These are phyloP conservation scores for Alternaria longipes DNA, from an alignment of 2,329 filamentous ascomycete species.

Conservation along the genomic window DNA sequence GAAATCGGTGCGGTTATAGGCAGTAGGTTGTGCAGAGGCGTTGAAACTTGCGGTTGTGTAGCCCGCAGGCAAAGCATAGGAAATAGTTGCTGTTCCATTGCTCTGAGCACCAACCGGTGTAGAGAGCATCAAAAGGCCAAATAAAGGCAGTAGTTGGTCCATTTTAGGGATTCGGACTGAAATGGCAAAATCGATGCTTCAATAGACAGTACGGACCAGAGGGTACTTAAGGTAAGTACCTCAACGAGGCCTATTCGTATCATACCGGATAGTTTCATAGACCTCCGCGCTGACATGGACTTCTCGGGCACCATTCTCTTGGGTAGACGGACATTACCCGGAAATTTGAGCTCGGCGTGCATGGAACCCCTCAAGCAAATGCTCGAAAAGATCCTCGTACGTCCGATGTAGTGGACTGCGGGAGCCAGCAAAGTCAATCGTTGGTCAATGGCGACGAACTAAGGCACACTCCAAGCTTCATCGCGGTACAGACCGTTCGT, in stretches of 20 bases:
- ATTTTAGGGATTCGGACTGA: slow-evolving; percentile 23
- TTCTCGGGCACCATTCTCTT: slow-evolving; percentile 7
- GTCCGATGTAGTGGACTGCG: slow-evolving; percentile 7
- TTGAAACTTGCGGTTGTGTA: slow-evolving; percentile 53
- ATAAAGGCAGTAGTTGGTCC: slow-evolving; percentile 27
- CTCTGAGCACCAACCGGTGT: slow-evolving; percentile 23
- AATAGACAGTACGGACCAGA: background rate
- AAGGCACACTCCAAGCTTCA: slow-evolving; percentile 29
- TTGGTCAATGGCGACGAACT: slow-evolving; percentile 28
- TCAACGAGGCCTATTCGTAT: slow-evolving; percentile 8
- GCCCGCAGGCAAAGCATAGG: slow-evolving; percentile 45
- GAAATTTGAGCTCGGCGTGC: slow-evolving; percentile 25
- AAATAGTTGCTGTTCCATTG: slow-evolving; percentile 32
- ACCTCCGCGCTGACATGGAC: slow-evolving; percentile 20
- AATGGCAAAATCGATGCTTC: slow-evolving; percentile 1
- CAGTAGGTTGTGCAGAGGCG: slow-evolving; percentile 55
- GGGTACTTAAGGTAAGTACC: slow-evolving; percentile 24
- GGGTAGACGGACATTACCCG: slow-evolving; percentile 18
- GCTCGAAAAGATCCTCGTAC: slow-evolving; percentile 14
- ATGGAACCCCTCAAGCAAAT: slow-evolving; percentile 17
- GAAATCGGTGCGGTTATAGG: slow-evolving; percentile 56
- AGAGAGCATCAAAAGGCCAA: slow-evolving; percentile 29
- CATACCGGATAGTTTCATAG: slow-evolving; percentile 10
- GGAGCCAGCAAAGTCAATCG: slow-evolving; percentile 19
- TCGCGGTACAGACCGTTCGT: slow-evolving; percentile 23